phyloP scores from a whole-genome alignment of 768 basidiomycete genomes.

The Psilocybe cyanescens region DNA sequence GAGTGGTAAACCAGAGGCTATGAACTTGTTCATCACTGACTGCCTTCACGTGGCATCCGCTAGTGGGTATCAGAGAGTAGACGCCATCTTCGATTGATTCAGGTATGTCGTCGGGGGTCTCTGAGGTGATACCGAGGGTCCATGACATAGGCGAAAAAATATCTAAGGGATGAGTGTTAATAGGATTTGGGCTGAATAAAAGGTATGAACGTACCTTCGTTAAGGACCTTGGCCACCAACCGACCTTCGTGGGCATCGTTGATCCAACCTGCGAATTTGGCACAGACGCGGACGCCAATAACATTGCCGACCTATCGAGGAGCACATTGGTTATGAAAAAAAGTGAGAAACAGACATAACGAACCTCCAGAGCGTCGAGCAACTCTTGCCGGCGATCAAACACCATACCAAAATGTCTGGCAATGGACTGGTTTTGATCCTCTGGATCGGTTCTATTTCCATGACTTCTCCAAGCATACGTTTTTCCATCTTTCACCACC shows the following conservation, averaged over 20 bases:
- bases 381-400: conserved; percentile 25
- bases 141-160: conserved; percentile 23
- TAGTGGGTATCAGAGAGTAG: conserved; percentile 22
- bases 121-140: conserved; percentile 19
- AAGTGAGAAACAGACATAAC: neutral
- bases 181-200: neutral
- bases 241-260: conserved; percentile 22
- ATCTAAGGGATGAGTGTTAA: conserved; percentile 2
- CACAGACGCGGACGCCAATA: conserved; percentile 24
- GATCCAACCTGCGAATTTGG: conserved; percentile 20
- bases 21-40: conserved; percentile 14
- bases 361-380: conserved; percentile 22
- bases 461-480: conserved; percentile 24
- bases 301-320: conserved; percentile 22
- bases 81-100: conserved; percentile 20
- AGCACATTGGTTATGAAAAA: neutral
- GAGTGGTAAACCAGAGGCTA: conserved; percentile 30
- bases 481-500: conserved; percentile 16
- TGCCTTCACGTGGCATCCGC: conserved; percentile 16
- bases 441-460: conserved; percentile 21
- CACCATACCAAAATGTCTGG: conserved; percentile 22
- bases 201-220: conserved; percentile 18
- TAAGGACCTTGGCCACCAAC: conserved; percentile 20
- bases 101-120: neutral
- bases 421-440: conserved; percentile 1